A percentile compares a stretch with the other conserved stretches of the same genome.
Conservation (phyloP, 352 stramenopile species). For the Phytophthora lateralis region DNA sequence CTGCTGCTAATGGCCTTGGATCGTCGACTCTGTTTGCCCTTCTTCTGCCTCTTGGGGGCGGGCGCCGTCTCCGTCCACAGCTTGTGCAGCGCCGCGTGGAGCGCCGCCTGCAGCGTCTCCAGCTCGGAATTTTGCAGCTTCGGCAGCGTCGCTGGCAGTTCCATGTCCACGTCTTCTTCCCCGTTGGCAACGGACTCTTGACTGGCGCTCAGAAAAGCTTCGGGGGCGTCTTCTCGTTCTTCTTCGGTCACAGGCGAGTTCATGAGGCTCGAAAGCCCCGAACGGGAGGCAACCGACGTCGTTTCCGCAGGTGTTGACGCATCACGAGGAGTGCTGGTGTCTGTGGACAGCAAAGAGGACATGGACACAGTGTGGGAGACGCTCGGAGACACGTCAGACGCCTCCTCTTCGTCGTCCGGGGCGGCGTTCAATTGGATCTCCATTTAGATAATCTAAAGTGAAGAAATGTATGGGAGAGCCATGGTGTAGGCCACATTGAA, state of each 20-base stretch:
- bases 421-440: constrained; percentile 60
- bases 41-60: constrained; percentile 67
- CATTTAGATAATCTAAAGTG: constrained; percentile 29
- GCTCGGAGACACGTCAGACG: background rate
- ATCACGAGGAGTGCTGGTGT: constrained; percentile 24
- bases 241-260: constrained; percentile 56
- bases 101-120: constrained; percentile 44
- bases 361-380: constrained; percentile 33
- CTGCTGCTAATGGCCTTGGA: constrained; percentile 14
- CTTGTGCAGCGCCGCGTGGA: constrained; percentile 45
- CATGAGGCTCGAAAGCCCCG: constrained; percentile 64
- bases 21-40: constrained; percentile 52
- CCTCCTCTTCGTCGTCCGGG: constrained; percentile 31
- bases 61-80: constrained; percentile 37
- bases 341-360: constrained; percentile 55
- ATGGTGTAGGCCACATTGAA: background rate
- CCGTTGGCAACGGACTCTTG: constrained; percentile 10
- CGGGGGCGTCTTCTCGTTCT: constrained; percentile 16
- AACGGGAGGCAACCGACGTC: constrained; percentile 6
- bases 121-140: constrained; percentile 47
- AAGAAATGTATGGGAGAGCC: background rate
- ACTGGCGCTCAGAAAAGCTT: constrained; percentile 9
- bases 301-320: background rate
- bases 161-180: constrained; percentile 31
- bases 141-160: constrained; percentile 1